Conservation (phyloP, 139 green algal genomes). For the Tetraselmis striata region DNA sequence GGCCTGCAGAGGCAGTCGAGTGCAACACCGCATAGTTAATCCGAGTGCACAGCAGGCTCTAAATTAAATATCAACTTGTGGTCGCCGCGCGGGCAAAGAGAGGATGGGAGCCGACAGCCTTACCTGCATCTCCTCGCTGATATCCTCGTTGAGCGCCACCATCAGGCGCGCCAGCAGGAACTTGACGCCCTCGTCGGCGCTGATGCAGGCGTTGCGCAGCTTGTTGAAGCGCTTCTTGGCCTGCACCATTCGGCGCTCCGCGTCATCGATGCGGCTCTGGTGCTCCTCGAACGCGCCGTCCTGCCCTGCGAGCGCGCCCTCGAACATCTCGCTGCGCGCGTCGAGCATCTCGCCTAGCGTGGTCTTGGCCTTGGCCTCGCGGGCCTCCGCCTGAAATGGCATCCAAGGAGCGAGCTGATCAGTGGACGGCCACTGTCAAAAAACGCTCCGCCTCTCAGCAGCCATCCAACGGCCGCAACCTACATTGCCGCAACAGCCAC, state of each 20-base stretch:
- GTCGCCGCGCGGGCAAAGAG: background rate
- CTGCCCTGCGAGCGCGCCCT: constrained; percentile 23
- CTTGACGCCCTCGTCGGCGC: constrained; percentile 53
- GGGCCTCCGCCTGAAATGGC: constrained; percentile 56
- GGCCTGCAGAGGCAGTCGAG: background rate
- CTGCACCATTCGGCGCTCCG: constrained; percentile 40
- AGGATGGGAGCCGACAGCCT: background rate
- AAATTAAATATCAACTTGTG: background rate
- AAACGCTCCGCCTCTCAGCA: no score
- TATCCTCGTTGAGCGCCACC: constrained; percentile 34
- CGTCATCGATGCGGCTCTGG: constrained; percentile 22
- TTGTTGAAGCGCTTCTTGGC: constrained; percentile 49
- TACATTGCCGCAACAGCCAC: no score
- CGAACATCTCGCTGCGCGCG: constrained; percentile 38
- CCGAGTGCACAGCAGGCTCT: background rate
- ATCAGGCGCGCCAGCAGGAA: constrained; percentile 44
- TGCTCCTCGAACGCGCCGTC: constrained; percentile 23
- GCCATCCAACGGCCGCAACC: no score
- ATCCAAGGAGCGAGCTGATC: no score
- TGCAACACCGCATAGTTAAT: constrained; percentile 1
- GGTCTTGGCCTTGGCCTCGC: constrained; percentile 55
- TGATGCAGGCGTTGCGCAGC: constrained; percentile 57
- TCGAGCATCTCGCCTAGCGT: constrained; percentile 50
- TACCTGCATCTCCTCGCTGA: background rate
- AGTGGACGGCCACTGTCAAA: no score